Evolutionary conservation across 2,329 filamentous ascomycete species (phyloP).

Genomic region (Colletotrichum trifolii): DNA sequence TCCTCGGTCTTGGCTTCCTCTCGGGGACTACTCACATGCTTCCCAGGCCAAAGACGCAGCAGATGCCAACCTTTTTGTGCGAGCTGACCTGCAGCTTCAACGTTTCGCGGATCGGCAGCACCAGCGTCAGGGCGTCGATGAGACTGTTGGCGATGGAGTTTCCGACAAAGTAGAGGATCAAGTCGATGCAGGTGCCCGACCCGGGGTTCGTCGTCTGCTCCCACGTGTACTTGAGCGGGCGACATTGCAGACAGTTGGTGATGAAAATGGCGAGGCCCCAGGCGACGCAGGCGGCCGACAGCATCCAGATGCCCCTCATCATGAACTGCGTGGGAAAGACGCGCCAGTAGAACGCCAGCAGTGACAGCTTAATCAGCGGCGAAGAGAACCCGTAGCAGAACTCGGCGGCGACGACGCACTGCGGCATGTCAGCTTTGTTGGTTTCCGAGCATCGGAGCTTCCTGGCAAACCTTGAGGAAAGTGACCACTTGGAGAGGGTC

Average conservation of each 20-base stretch:
- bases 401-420: constrained; percentile 27
- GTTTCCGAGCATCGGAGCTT: not conserved
- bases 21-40: constrained; percentile 9
- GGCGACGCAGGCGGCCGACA: constrained; percentile 7
- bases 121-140: constrained; percentile 17
- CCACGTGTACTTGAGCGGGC: constrained; percentile 17
- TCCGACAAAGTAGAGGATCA: constrained; percentile 21
- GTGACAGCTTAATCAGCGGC: constrained; percentile 16
- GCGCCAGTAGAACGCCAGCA: constrained; percentile 24
- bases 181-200: constrained; percentile 11
- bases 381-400: constrained; percentile 28
- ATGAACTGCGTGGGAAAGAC: constrained; percentile 17
- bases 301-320: constrained; percentile 17
- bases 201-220: constrained; percentile 6
- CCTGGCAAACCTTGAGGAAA: constrained; percentile 11
- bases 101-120: constrained; percentile 22
- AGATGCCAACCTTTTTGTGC: constrained; percentile 16
- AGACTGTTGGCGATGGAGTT: constrained; percentile 24
- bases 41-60: constrained; percentile 19
- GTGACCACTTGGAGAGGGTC: constrained; percentile 3
- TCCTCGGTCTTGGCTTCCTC: not conserved
- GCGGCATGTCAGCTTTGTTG: not conserved
- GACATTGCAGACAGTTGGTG: constrained; percentile 25
- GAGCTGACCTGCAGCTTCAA: constrained; percentile 29
- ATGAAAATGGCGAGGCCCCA: constrained; percentile 19